Evolutionary conservation across 1,284 basidiomycete species (phyloP).

Genomic region (Cystobasidiaceae sp.): DNA sequence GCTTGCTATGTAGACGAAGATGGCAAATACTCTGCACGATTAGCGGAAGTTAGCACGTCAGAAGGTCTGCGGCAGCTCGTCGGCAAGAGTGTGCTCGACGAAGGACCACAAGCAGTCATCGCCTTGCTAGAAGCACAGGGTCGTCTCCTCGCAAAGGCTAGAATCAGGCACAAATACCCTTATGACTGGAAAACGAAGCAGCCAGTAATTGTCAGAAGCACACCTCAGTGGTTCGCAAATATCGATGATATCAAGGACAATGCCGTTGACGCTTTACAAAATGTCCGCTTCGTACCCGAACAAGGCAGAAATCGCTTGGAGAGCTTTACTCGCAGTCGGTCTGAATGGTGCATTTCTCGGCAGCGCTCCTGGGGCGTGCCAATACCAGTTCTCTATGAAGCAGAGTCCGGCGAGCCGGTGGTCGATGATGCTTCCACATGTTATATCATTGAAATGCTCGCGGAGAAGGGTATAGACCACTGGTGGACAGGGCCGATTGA

Average conservation of each 20-base stretch:
- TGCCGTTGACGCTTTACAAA: constrained; percentile 65
- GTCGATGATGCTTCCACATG: constrained; percentile 64
- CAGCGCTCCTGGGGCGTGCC: constrained; percentile 98
- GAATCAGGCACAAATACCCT: constrained; percentile 82
- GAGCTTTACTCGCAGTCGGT: constrained; percentile 76
- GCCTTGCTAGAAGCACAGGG: constrained; percentile 56
- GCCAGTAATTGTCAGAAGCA: constrained; percentile 85
- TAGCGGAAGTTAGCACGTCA: constrained; percentile 48
- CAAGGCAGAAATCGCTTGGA: constrained; percentile 78
- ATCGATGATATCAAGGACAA: constrained; percentile 73
- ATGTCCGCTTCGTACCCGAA: constrained; percentile 74
- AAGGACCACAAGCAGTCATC: constrained; percentile 65
- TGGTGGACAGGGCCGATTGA: constrained; percentile 89
- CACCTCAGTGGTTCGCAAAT: constrained; percentile 97
- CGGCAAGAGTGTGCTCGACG: constrained; percentile 67
- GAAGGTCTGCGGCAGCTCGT: constrained; percentile 49
- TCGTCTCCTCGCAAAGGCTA: constrained; percentile 62
- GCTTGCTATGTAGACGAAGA: constrained; percentile 73
- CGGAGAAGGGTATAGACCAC: constrained; percentile 65
- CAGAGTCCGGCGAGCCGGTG: constrained; percentile 60
- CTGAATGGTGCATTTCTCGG: constrained; percentile 98
- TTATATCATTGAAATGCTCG: constrained; percentile 72
- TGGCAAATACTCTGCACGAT: constrained; percentile 61
- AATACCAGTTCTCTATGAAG: constrained; percentile 80
- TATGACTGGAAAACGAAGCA: constrained; percentile 96